Percentiles rank a stretch among this genome's conserved stretches.
phyloP scores from a whole-genome alignment of 805 yeast species.

The Candida argentea region DNA sequence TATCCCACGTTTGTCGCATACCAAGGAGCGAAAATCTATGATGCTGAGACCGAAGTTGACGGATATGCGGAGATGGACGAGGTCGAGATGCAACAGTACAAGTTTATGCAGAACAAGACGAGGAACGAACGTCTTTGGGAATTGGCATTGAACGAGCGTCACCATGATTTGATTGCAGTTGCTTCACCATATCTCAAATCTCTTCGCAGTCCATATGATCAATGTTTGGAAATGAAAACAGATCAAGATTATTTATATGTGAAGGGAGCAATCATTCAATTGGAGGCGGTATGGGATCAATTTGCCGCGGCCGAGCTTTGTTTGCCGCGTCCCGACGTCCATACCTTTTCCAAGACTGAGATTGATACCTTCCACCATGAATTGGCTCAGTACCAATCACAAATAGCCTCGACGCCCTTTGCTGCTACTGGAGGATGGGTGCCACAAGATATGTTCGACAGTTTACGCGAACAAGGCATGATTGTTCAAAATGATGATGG shows the following conservation, averaged over 20 bases:
- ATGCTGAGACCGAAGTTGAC: conserved; percentile 64
- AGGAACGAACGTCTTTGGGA: conserved; percentile 91
- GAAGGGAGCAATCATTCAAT: conserved; percentile 56
- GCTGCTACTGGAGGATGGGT: conserved; percentile 92
- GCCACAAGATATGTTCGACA: conserved; percentile 85
- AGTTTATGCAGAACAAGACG: conserved; percentile 80
- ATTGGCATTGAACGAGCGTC: conserved; percentile 51
- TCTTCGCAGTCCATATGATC: conserved; percentile 53
- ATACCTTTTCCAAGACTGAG: conserved; percentile 44
- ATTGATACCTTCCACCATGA: conserved; percentile 47
- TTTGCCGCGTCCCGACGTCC: conserved; percentile 29
- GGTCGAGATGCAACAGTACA: conserved; percentile 67
- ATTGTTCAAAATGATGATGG: conserved; percentile 47
- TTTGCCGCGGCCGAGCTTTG: conserved; percentile 51
- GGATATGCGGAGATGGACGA: conserved; percentile 59
- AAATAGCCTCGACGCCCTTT: conserved; percentile 64
- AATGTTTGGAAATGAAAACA: conserved; percentile 47
- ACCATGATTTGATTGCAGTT: conserved; percentile 62
- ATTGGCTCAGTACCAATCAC: conserved; percentile 59
- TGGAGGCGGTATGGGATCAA: conserved; percentile 60
- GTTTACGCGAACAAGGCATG: conserved; percentile 56
- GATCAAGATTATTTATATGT: conserved; percentile 54
- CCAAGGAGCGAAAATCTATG: conserved; percentile 80
- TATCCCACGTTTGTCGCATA: conserved; percentile 81
- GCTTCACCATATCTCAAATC: conserved; percentile 78